Percentiles rank a stretch among this genome's conserved stretches.
These are phyloP conservation scores for Rhynchospora pubera DNA, from an alignment of 176 grass and related monocot species.

Conservation along the genomic window DNA sequence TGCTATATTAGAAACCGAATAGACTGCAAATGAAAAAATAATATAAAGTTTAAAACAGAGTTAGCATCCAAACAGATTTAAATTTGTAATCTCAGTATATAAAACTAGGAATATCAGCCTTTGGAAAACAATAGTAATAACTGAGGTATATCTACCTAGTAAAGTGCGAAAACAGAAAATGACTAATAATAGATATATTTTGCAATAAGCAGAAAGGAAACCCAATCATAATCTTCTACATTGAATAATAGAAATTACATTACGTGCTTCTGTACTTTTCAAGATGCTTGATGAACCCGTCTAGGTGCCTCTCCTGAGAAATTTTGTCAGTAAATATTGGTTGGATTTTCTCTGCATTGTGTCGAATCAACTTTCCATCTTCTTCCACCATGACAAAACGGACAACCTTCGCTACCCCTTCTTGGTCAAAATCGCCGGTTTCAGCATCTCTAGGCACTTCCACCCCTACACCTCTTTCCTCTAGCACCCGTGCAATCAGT, in stretches of 20 bases:
- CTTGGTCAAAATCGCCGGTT: slow-evolving; percentile 11
- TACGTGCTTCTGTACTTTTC: not conserved
- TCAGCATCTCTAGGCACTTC: slow-evolving; percentile 14
- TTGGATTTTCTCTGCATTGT: slow-evolving; percentile 16
- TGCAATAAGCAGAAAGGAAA: not conserved
- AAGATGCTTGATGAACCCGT: slow-evolving; percentile 18
- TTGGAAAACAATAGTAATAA: no score
- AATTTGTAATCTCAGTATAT: not conserved
- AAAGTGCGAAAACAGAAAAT: not conserved
- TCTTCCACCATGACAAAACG: slow-evolving; percentile 29
- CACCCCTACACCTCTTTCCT: slow-evolving; percentile 6
- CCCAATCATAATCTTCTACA: not conserved
- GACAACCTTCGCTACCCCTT: slow-evolving; percentile 19
- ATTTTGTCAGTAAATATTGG: not conserved
- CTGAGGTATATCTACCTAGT: not conserved
- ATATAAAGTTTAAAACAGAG: not conserved
- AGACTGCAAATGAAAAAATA: not conserved
- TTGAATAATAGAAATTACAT: not conserved
- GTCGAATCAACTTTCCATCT: slow-evolving; percentile 1
- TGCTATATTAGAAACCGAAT: no score
- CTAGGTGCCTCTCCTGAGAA: slow-evolving; percentile 18
- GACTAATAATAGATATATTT: not conserved
- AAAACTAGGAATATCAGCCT: no score
- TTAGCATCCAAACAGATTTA: not conserved
- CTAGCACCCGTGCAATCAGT: slow-evolving; percentile 1